Evolutionary conservation across 2,329 filamentous ascomycete genomes (phyloP).

Genomic region (Lachnellula willkommii): DNA sequence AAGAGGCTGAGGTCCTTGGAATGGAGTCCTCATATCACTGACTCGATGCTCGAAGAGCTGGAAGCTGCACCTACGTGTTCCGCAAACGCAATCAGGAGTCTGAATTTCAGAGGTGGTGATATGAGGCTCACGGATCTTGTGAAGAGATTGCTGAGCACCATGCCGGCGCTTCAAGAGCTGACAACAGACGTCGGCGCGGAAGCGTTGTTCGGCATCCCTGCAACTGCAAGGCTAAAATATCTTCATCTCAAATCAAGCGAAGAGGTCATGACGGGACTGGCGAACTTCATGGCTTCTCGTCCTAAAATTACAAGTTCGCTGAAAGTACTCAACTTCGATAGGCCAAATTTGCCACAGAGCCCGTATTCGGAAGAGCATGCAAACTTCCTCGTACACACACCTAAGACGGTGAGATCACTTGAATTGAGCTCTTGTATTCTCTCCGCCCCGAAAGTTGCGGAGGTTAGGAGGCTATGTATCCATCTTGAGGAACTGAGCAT

Average conservation of each 20-base stretch:
- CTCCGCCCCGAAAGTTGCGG: background rate
- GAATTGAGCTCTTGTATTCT: background rate
- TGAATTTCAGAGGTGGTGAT: background rate
- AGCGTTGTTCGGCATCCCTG: background rate
- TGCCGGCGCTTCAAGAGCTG: slow-evolving; percentile 2
- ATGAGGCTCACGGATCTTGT: background rate
- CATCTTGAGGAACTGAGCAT: slow-evolving; percentile 1
- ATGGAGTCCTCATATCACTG: background rate
- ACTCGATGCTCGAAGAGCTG: background rate
- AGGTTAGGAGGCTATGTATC: background rate
- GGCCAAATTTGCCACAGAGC: background rate
- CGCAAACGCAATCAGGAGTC: background rate
- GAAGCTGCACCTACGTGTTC: background rate
- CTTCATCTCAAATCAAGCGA: background rate
- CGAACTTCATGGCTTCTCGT: background rate
- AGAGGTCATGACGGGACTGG: background rate
- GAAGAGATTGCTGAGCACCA: background rate
- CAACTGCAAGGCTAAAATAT: background rate
- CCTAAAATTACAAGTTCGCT: background rate
- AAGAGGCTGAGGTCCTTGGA: background rate
- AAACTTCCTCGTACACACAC: background rate
- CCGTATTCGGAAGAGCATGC: background rate
- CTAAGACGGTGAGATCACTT: background rate
- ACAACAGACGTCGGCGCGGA: background rate
- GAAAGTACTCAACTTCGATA: background rate